These are phyloP conservation scores for Nannochloropsis gaditana DNA, from an alignment of 108 stramenopile species.

Conservation along the genomic window DNA sequence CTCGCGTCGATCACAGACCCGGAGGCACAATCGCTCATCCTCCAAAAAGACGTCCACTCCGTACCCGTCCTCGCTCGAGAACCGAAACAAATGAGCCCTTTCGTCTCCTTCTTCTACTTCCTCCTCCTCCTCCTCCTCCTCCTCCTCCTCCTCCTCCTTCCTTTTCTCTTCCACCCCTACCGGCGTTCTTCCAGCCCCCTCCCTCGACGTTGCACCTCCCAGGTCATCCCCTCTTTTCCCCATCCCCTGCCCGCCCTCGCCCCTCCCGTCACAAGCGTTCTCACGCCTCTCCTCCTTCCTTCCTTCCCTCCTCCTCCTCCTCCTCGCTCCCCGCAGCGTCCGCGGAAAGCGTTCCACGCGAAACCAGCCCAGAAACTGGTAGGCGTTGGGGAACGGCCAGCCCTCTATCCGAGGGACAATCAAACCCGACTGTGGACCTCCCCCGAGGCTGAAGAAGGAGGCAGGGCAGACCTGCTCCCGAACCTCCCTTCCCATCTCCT, in stretches of 20 bases:
- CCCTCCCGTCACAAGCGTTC: background rate
- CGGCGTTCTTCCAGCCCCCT: background rate
- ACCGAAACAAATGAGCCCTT: background rate
- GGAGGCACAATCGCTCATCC: background rate
- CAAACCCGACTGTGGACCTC: conserved; percentile 12
- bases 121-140: background rate
- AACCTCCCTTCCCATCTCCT: background rate
- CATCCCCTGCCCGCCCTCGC: background rate
- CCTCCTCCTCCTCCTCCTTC: background rate
- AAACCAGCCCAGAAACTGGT: background rate
- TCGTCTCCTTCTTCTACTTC: background rate
- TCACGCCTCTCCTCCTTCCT: background rate
- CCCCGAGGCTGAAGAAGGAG: background rate
- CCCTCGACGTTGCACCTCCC: background rate
- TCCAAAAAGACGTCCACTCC: background rate
- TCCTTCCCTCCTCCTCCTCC: background rate
- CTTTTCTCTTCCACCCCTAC: background rate
- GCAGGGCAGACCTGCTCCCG: background rate
- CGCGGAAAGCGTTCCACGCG: background rate
- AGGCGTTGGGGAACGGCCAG: background rate
- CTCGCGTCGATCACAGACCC: background rate
- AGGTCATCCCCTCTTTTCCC: background rate
- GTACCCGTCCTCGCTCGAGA: conserved; percentile 1
- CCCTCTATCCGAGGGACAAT: conserved; percentile 10
- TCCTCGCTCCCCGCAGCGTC: background rate